Base-by-base conservation (phyloP, 2,329 filamentous ascomycete species). In the Byssothecium circinans region DNA sequence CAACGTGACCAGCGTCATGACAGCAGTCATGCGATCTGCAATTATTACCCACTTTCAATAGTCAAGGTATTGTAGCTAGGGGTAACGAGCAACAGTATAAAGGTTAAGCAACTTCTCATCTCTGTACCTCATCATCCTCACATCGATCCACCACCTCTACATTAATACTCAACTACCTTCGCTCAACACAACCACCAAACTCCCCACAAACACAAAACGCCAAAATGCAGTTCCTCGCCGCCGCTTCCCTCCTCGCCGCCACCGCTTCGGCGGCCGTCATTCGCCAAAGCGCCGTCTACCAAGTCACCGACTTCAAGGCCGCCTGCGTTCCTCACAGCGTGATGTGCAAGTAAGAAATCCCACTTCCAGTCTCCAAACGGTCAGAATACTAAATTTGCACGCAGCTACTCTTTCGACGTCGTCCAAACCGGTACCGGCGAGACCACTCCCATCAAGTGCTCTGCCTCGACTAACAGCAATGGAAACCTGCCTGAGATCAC, bases 191-290 rank as follows among this genome's bases (percentile, higher is more conserved):
- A 32, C 12, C 8, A 12, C 17, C 15, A 25, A 25, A 36, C 33
- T 36, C 15, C 19, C 12, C 14, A 19, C 10, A 36, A 36, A 18
- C n/a, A 36, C 33, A 8, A 36, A 20, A 4, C 15, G 8, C n/a
- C 36, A 43, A 43, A 15, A 43, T 43, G 40, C 15, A 43, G 29
- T 35, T 34, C 29, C 8, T 35, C 29, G 30, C 30, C 27, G 40
- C 40, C 19, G 30, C 40, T 19, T 43, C 40, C 4, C 17, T 43
- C 18, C 19, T 43, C 30, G 40, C 40, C 11, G 40, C 30, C 30
- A 30, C 40, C 7, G 40, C 30, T 17, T 43, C 40, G 7, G 40
- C 18, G 12, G 40, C 40, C 29, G 39, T 25, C 12, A 18, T 41
- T 2, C n/a, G n/a, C 12, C 15, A 7, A 23, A 8, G 19, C 19